phyloP scores from a whole-genome alignment of 495 filamentous ascomycete genomes.

The Parachaetomium inaequale region DNA sequence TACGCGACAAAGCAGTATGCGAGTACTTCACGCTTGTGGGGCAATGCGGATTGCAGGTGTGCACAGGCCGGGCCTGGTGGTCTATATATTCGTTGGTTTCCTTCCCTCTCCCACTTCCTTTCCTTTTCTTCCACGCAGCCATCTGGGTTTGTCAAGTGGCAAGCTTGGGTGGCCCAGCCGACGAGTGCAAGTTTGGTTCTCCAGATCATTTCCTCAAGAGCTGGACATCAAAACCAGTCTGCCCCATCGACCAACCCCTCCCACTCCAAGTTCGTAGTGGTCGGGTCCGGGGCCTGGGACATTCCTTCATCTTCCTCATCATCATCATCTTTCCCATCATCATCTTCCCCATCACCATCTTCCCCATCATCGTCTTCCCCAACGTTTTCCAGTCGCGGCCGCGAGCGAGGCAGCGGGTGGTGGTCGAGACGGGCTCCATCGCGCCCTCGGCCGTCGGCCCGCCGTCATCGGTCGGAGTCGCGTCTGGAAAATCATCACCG shows the following conservation, averaged over 20 bases:
- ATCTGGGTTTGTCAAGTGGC: neutral
- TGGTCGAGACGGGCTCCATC: neutral
- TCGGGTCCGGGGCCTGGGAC: neutral
- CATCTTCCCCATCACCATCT: neutral
- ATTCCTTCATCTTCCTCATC: neutral
- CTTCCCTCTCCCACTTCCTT: neutral
- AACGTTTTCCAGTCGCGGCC: neutral
- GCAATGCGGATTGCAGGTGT: slow-evolving; percentile 5
- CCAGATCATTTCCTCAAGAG: neutral
- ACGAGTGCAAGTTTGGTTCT: neutral
- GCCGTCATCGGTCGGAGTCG: slow-evolving; percentile 3
- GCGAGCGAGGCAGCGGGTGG: neutral
- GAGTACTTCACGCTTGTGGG: neutral
- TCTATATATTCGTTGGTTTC: slow-evolving; percentile 1
- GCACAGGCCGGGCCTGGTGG: slow-evolving; percentile 11
- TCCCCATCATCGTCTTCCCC: neutral
- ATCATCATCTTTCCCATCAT: neutral
- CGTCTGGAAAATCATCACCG: neutral
- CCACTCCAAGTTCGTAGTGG: neutral
- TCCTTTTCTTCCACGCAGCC: slow-evolving; percentile 9
- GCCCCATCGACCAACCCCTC: neutral
- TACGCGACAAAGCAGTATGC: neutral
- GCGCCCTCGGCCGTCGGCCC: neutral
- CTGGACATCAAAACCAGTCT: neutral
- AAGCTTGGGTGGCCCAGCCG: too few relatives aligned